Evolutionary conservation across 495 filamentous ascomycete genomes (phyloP), one percentile per base, ranked within the genome.

Genomic region (Penicillium pulvis): DNA sequence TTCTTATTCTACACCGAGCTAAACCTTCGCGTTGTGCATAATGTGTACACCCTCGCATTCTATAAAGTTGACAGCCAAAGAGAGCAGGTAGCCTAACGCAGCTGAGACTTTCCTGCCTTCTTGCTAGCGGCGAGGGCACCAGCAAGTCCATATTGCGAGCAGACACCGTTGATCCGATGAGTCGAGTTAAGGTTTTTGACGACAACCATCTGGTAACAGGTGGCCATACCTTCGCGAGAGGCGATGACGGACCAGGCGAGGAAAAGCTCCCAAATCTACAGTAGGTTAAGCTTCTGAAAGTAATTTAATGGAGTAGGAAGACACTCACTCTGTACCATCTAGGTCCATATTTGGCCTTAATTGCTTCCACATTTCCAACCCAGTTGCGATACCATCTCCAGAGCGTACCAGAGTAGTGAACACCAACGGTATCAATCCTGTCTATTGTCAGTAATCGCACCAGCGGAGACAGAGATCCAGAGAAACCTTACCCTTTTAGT

Each of bases 361-460:
- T 73, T 49, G 76, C 75, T 6, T 83, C 79, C 56, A 70, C 63
- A 58, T 82, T 83, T 5, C 68, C 79, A 54, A 80, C 61, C 81
- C 81, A 83, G 70, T 83, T 83, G 24, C 81, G 70, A 56, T 83
- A 83, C 80, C 81, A 83, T 55, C 79, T 65, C 81, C 81, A 83
- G 23, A 83, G 62, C 8, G 81, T 83, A 16, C 75, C 79, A n/a
- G 77, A 80, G 59, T 83, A 83, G 63, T 83, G 81, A 26, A 83
- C 79, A 53, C 81, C 81, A 51, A 83, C 72, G 11, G 81, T 83
- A 60, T 83, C 81, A 54, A 83, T 68, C 8, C 63, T 65, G 47
- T 53, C 1, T 23, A 24, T 39, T 6, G 7, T 60, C 28, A 62
- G 45, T 51, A 5, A 14, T 41, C 10, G 23, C 17, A 4, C 28